Base-by-base conservation (phyloP, 1,139 yeast species). In the Nematodospora anomalae region DNA sequence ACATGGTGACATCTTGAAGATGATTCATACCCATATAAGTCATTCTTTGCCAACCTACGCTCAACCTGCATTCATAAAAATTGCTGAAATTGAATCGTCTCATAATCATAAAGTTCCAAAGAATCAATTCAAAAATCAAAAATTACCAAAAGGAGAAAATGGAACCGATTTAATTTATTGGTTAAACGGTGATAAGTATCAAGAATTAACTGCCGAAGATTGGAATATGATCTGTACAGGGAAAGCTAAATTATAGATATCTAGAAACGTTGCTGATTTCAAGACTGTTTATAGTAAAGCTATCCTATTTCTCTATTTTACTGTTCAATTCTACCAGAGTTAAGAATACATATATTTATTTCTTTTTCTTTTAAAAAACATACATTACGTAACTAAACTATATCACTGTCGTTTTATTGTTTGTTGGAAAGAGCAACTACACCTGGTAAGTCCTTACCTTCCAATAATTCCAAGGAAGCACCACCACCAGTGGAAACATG, bases 401-500 rank as follows among this genome's bases (percentile, higher is more conserved):
- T n/a, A n/a, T n/a, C n/a, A n/a, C n/a, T n/a, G n/a, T n/a, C n/a
- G n/a, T n/a, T n/a, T 29, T 41, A 45, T 16, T 44, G 36, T 69
- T 83, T 85, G 68, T 75, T 80, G 53, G 94, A 80, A 56, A 89
- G 81, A 65, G 92, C 94, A 62, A 76, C 80, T 51, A 90, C 97
- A 80, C 97, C 97, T 53, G 97, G 97, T 60, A 90, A 80, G 53
- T 78, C 94, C 80, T 90, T 90, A 74, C 97, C 97, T 76, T 90
- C 97, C 64, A 90, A 83, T 65, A 90, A 83, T 73, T 90, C 97
- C 65, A 90, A 80, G 45, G 97, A 89, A 51, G 97, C 97, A 79
- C 97, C 97, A 72, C 97, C 97, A 72, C 97, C 97, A 48, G 97
- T 90, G 51, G 97, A 89, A 50, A 90, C 96, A 71, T 90, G 97